Conservation (phyloP, 73 alveolate species). For the Effrenium voratum region DNA sequence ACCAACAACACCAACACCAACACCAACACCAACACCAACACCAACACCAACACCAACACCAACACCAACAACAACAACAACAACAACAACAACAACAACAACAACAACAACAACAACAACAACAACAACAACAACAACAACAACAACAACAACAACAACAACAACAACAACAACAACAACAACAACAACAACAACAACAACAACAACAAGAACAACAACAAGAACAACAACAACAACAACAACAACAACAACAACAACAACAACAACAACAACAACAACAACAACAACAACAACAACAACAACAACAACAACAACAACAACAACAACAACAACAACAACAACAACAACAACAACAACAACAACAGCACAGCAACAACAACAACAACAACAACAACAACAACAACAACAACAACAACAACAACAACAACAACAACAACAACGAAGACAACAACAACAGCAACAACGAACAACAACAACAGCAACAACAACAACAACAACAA, state of each 20-base stretch:
- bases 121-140: background rate
- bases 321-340: background rate
- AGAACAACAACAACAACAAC: background rate
- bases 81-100: background rate
- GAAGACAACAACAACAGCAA: background rate
- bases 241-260: background rate
- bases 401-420: background rate
- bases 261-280: background rate
- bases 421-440: constrained; percentile 12
- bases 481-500: constrained; percentile 2
- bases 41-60: background rate
- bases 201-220: background rate
- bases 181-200: background rate
- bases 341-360: background rate
- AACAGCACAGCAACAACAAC: background rate
- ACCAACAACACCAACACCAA: background rate
- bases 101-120: background rate
- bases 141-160: background rate
- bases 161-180: background rate
- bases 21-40: background rate
- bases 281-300: background rate
- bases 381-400: too few species aligned
- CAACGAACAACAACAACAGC: background rate
- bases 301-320: background rate
- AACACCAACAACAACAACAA: background rate